Evolutionary conservation across 148 eudicot species (phyloP).

Genomic region (Nepenthes gracilis): DNA sequence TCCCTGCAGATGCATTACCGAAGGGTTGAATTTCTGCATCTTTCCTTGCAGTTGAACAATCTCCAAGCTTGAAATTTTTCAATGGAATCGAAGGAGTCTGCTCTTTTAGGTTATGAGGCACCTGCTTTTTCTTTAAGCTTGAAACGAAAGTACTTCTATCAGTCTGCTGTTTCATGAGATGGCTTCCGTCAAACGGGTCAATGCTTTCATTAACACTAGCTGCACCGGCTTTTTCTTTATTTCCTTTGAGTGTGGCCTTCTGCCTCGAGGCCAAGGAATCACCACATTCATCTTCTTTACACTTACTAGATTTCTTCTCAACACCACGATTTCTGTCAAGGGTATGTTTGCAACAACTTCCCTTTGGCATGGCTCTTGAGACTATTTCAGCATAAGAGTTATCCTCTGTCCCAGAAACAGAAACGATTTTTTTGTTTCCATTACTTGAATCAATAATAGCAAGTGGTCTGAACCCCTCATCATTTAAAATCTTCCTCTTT

Average conservation of each 20-base stretch:
- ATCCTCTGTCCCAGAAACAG: not conserved
- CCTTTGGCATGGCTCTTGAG: not conserved
- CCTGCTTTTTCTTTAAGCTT: too few relatives aligned
- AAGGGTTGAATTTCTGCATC: too few relatives aligned
- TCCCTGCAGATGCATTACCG: too few relatives aligned
- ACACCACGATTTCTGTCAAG: not conserved
- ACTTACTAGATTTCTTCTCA: not conserved
- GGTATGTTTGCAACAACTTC: not conserved
- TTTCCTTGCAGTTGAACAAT: too few relatives aligned
- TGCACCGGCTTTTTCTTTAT: not conserved
- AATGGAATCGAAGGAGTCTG: too few relatives aligned
- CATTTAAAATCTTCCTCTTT: not conserved
- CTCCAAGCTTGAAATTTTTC: too few relatives aligned
- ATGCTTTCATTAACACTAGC: not conserved
- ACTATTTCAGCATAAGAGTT: not conserved
- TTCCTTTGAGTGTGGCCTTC: not conserved
- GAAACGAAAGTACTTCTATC: too few relatives aligned
- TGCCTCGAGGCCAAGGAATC: not conserved
- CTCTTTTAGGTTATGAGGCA: too few relatives aligned
- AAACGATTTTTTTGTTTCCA: not conserved
- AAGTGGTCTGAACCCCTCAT: not conserved
- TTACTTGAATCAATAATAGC: not conserved
- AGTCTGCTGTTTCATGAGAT: not conserved
- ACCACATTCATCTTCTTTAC: not conserved
- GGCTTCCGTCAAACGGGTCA: not conserved